phyloP scores from a whole-genome alignment of 768 basidiomycete species.

The Stropharia rugosoannulata region DNA sequence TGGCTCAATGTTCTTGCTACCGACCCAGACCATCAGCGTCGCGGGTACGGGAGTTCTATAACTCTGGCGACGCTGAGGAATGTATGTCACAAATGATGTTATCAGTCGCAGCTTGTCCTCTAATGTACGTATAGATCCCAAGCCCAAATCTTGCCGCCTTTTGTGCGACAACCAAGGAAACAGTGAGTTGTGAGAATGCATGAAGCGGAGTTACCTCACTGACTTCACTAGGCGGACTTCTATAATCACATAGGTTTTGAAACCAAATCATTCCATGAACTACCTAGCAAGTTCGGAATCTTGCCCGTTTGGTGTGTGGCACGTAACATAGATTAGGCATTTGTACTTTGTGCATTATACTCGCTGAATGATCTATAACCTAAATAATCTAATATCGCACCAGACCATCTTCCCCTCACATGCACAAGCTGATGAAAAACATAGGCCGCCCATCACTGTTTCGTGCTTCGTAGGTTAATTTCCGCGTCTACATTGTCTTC shows the following conservation, averaged over 20 bases:
- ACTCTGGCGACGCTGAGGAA: neutral
- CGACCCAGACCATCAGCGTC: conserved; percentile 1
- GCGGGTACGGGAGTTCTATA: neutral
- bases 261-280: neutral
- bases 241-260: neutral
- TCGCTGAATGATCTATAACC: too few species aligned
- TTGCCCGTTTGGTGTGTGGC: neutral
- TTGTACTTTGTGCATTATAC: neutral
- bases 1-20: conserved; percentile 4
- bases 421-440: too few species aligned
- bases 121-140: neutral
- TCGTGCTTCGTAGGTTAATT: too few species aligned
- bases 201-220: too few species aligned
- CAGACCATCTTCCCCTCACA: too few species aligned
- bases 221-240: neutral
- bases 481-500: too few species aligned
- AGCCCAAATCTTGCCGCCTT: neutral
- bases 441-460: too few species aligned
- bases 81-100: neutral
- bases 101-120: neutral
- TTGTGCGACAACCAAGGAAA: conserved; percentile 2
- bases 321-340: neutral
- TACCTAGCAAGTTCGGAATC: neutral
- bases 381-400: too few species aligned
- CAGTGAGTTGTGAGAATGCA: neutral